Evolutionary conservation across 108 stramenopile species (phyloP), one percentile per base, ranked within the genome.

Genomic region (Cyclostephanos invisitatus): DNA sequence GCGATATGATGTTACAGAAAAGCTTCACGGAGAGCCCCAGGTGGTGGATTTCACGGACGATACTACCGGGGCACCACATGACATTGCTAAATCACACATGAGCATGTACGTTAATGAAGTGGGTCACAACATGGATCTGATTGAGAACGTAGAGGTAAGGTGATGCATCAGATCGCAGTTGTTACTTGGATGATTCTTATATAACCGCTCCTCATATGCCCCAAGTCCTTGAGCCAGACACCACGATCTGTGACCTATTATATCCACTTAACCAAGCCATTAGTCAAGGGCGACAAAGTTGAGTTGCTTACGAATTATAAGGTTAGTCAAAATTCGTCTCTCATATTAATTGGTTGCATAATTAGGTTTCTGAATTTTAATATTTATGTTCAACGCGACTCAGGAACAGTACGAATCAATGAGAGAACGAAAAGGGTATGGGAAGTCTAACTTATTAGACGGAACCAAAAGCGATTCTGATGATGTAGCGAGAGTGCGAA

Each of bases 81-180:
- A 37, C 14, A 64, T 28, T 20, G 80, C 80, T 12, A 44, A 48
- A 63, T 46, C 59, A 37, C 51, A 77, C 47, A 25, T 71, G 21
- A 37, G 47, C 7, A 77, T 77, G 80, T 81, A 81, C 32, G 80
- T 81, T 0, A 81, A 81, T 49, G 80, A 81, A 62, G 75, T 76
- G 46, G 80, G 80, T 0, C 68, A 81, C 44, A 50, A 72, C 42
- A 50, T 22, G 0, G 18, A 44, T 49, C 56, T 77, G 3, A 66
- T 73, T 29, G 76, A 82, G 56, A 82, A 82, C 47, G 57, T 82
- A 6, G 60, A 42, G 60, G 60, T 59, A 36, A 59, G 58, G 11
- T 18, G 4, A 2, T 37, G 11, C 29, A 6, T 14, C 15, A 36
- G 15, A 59, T 59, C 15, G 24, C 58, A 22, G 32, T 35, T 36